Percentiles rank a stretch among this genome's conserved stretches.
These are phyloP conservation scores for Euryodendron excelsum DNA, from an alignment of 148 eudicot species.

Conservation along the genomic window DNA sequence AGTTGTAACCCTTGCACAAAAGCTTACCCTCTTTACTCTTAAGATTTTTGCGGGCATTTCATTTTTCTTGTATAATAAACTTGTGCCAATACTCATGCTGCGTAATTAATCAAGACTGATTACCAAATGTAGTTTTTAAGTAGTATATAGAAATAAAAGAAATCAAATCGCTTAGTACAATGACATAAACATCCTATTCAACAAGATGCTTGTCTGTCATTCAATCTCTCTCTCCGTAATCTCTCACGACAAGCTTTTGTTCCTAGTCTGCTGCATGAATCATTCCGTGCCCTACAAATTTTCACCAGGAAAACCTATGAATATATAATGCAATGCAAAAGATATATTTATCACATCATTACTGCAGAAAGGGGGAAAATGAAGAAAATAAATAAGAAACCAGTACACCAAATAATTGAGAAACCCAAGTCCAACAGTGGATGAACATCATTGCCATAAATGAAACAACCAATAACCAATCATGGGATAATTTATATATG, in stretches of 20 bases:
- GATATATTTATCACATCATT: background rate
- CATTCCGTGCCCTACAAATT: conserved; percentile 54
- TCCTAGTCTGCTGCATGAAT: conserved; percentile 42
- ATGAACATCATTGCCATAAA: background rate
- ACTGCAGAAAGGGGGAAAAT: background rate
- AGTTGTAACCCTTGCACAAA: background rate
- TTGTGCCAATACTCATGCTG: background rate
- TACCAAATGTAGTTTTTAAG: background rate
- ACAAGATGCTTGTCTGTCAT: conserved; percentile 62
- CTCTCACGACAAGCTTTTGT: conserved; percentile 87
- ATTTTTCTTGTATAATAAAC: background rate
- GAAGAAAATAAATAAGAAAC: background rate
- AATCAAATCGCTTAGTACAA: too few relatives aligned
- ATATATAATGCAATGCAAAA: background rate
- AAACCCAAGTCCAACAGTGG: background rate
- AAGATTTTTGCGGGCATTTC: background rate
- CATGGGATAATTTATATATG: background rate
- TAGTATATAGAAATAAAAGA: background rate
- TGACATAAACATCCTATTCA: too few relatives aligned
- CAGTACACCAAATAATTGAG: background rate
- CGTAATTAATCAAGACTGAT: background rate
- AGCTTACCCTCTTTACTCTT: background rate
- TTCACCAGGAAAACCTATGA: conserved; percentile 12
- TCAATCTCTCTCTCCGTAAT: conserved; percentile 71
- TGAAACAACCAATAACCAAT: background rate